Percentiles rank a stretch among this genome's conserved stretches.
Evolutionary conservation across 2,329 filamentous ascomycete species (phyloP).

Genomic region (Penicillium sp.): DNA sequence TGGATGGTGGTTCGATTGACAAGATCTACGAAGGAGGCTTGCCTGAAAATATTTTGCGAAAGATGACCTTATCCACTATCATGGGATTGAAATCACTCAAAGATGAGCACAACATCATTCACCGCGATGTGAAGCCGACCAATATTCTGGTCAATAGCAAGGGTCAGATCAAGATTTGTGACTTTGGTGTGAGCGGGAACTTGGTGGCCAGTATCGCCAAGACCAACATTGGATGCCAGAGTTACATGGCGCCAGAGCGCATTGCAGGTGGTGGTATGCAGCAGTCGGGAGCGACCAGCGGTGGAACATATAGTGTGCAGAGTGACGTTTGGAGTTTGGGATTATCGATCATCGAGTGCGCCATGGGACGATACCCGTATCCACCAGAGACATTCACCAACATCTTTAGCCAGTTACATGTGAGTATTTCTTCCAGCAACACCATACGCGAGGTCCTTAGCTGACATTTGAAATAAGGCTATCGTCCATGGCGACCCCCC

Average conservation of each 20-base stretch:
- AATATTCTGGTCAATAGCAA: conserved; percentile 90
- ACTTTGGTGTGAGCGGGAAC: conserved; percentile 96
- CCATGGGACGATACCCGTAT: conserved; percentile 91
- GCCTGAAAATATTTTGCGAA: conserved; percentile 81
- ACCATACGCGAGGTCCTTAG: neutral
- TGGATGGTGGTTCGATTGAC: conserved; percentile 98
- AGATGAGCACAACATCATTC: conserved; percentile 98
- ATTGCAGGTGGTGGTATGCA: conserved; percentile 85
- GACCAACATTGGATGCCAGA: conserved; percentile 98
- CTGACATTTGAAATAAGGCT: conserved; percentile 59
- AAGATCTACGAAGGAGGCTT: conserved; percentile 91
- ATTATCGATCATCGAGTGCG: conserved; percentile 92
- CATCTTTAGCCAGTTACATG: conserved; percentile 94
- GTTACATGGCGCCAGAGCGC: conserved; percentile 97
- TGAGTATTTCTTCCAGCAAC: conserved; percentile 55
- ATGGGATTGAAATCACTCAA: conserved; percentile 92
- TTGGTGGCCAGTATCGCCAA: conserved; percentile 96
- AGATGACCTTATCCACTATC: conserved; percentile 86
- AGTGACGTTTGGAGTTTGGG: conserved; percentile 98
- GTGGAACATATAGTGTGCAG: conserved; percentile 94
- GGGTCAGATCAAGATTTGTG: conserved; percentile 96
- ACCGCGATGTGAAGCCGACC: conserved; percentile 98
- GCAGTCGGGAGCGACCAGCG: conserved; percentile 65
- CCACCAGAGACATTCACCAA: conserved; percentile 97
- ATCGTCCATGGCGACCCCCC: conserved; percentile 98